These are phyloP conservation scores for Acer campestre DNA, from an alignment of 345 rosid genomes.

Conservation along the genomic window DNA sequence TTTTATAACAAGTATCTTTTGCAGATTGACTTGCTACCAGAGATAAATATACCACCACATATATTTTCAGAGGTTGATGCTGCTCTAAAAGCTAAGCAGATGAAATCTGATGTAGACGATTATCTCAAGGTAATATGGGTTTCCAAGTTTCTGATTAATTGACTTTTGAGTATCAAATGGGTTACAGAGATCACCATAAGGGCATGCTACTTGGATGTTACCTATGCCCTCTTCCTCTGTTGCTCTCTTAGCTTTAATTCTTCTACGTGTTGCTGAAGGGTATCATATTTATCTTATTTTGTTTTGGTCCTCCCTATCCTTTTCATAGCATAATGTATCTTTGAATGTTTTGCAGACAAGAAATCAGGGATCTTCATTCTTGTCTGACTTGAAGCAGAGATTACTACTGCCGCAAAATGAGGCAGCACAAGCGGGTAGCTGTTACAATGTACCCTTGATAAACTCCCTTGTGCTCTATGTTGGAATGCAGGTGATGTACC, in stretches of 20 bases:
- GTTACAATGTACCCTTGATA: slow-evolving; percentile 41
- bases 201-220: not conserved
- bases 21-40: slow-evolving; percentile 47
- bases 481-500: slow-evolving; percentile 42
- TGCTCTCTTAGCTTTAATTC: not conserved
- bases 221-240: not conserved
- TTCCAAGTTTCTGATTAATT: not conserved
- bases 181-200: not conserved
- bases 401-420: slow-evolving; percentile 32
- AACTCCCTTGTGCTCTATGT: slow-evolving; percentile 44
- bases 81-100: slow-evolving; percentile 35
- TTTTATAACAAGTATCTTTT: not conserved
- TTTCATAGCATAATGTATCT: not conserved
- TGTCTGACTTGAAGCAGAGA: slow-evolving; percentile 36
- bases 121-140: slow-evolving; percentile 41
- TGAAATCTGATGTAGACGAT: slow-evolving; percentile 47
- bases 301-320: not conserved
- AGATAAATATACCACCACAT: slow-evolving; percentile 35
- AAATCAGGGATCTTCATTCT: slow-evolving; percentile 36
- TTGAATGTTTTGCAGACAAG: slow-evolving; percentile 28
- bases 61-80: slow-evolving; percentile 46
- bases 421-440: slow-evolving; percentile 39
- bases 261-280: not conserved
- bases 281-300: not conserved
- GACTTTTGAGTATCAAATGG: slow-evolving; percentile 1